These are phyloP conservation scores for Coccinonectria pachysandricola DNA, from an alignment of 2,329 filamentous ascomycete species.

Conservation along the genomic window DNA sequence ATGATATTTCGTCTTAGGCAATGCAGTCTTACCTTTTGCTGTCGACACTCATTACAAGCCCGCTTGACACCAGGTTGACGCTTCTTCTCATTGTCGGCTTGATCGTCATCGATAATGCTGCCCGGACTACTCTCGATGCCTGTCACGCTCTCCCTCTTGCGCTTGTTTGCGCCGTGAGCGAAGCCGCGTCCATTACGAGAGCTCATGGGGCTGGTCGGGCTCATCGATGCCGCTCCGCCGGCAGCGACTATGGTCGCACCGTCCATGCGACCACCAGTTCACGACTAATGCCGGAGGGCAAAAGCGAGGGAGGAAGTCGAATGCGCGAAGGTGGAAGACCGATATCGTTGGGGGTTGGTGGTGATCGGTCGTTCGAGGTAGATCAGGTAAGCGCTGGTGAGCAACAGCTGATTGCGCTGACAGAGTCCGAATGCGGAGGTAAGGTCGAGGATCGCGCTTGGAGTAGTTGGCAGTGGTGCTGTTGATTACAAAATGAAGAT, in stretches of 20 bases:
- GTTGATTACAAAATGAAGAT: conserved; percentile 14
- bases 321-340: too few relatives aligned
- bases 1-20: not conserved
- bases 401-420: conserved; percentile 15
- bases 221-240: conserved; percentile 38
- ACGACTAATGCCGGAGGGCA: too few relatives aligned
- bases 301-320: too few relatives aligned
- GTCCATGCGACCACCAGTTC: conserved; percentile 38
- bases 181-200: conserved; percentile 35
- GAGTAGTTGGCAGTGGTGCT: conserved; percentile 11
- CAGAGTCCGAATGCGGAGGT: conserved; percentile 24
- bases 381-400: too few relatives aligned
- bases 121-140: conserved; percentile 51
- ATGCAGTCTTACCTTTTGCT: conserved; percentile 61
- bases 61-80: conserved; percentile 63
- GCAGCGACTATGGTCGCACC: conserved; percentile 34
- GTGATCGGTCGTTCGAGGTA: too few relatives aligned
- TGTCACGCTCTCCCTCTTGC: conserved; percentile 45
- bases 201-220: conserved; percentile 46
- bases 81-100: conserved; percentile 52
- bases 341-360: too few relatives aligned
- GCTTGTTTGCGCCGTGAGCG: conserved; percentile 35
- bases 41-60: conserved; percentile 75
- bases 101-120: conserved; percentile 38
- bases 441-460: conserved; percentile 8